phyloP scores from a whole-genome alignment of 192 early-diverging fungal genomes.

The Diversispora eburnea region DNA sequence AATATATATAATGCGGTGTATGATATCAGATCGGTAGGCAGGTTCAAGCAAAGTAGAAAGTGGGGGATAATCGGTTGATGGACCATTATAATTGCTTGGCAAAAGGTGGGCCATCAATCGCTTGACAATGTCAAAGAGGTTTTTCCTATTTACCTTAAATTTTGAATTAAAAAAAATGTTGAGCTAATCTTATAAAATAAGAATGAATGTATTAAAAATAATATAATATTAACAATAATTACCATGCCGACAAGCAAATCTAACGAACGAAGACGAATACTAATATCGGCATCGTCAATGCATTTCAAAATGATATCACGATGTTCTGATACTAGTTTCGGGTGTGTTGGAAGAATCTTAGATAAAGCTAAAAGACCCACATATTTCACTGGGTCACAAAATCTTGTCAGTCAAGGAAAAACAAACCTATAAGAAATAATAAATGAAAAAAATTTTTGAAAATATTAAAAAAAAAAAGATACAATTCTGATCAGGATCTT shows the following conservation, averaged over 20 bases:
- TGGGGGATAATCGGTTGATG: constrained; percentile 27
- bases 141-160: constrained; percentile 65
- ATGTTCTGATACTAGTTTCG: constrained; percentile 77
- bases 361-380: constrained; percentile 85
- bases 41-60: constrained; percentile 52
- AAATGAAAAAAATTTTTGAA: not conserved
- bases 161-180: not conserved
- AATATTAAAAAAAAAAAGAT: constrained; percentile 32
- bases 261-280: constrained; percentile 85
- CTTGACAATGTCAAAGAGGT: constrained; percentile 78
- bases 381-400: constrained; percentile 70
- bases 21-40: constrained; percentile 76
- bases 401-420: not conserved
- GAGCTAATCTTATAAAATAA: not conserved
- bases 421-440: not conserved
- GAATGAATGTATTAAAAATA: not conserved
- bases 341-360: constrained; percentile 79
- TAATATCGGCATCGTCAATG: constrained; percentile 88
- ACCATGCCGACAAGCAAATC: constrained; percentile 86
- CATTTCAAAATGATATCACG: constrained; percentile 81
- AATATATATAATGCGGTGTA: constrained; percentile 75
- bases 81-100: constrained; percentile 46
- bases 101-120: constrained; percentile 76
- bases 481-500: constrained; percentile 90
- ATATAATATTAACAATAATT: constrained; percentile 1